A percentile compares a stretch with the other conserved stretches of the same genome.
Conservation (phyloP, 208 protist species). For the Plasmodiophora brassicae region DNA sequence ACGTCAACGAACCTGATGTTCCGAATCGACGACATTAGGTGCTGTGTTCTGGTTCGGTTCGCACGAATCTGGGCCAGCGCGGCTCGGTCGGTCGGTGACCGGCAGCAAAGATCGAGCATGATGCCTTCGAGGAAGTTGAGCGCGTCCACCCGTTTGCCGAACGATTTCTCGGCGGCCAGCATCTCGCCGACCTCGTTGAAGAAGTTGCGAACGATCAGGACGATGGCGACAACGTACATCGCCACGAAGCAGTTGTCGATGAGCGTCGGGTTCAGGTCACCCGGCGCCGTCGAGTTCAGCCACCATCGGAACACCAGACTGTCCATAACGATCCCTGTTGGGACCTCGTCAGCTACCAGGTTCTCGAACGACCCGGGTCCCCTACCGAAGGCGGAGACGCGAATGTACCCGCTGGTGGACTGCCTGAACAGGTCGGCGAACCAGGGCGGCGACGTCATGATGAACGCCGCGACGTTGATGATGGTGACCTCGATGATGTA, state of each 20-base stretch:
- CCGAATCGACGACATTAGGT: background rate
- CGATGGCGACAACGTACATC: background rate
- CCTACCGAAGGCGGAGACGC: background rate
- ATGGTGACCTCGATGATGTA: background rate
- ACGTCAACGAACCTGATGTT: background rate
- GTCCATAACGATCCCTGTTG: background rate
- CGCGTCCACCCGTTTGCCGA: background rate
- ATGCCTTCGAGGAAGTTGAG: background rate
- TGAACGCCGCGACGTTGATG: background rate
- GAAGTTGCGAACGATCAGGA: background rate
- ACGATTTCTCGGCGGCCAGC: slow-evolving; percentile 11
- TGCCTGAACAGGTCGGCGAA: background rate
- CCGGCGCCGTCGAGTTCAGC: background rate
- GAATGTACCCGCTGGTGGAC: background rate
- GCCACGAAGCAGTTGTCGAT: too few species aligned
- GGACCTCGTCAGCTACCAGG: background rate
- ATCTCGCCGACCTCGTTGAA: background rate
- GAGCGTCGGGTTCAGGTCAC: background rate
- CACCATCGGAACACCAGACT: background rate
- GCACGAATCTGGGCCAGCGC: background rate
- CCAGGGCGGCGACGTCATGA: background rate
- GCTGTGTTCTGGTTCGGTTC: background rate
- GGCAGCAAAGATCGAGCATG: background rate
- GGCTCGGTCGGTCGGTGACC: background rate
- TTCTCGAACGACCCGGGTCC: background rate